Evolutionary conservation across 2,329 filamentous ascomycete species (phyloP), one percentile per base, ranked within the genome.

Genomic region (Pezizomycotina sp.): DNA sequence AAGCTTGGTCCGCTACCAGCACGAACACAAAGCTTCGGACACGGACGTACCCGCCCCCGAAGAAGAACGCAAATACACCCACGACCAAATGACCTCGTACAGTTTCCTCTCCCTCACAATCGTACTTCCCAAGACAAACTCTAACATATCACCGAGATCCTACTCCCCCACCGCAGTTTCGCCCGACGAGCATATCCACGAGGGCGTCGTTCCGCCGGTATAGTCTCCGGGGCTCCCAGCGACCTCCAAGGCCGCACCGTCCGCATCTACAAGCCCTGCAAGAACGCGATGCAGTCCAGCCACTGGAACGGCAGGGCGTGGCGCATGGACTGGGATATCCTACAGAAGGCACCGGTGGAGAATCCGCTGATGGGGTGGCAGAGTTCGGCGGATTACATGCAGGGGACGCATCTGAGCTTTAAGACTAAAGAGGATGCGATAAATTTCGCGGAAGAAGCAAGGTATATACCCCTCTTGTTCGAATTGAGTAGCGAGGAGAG

Each of bases 311-410:
- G 70, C 37, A 72, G 79, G 56, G 71, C 77, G 54, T 98, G 89
- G 89, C 77, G 84, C 32, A 91, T 98, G 83, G 89, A 98, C 59
- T 98, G 89, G 89, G 89, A 98, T 57, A 73, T 92, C 31, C 67
- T 95, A 20, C 62, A 68, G 52, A 93, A 91, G 64, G 89, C 89
- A 16, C 43, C 50, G 61, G 98, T 89, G 91, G 89, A 98, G 65
- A 98, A 98, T 62, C 81, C 78, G 29, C 62, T 98, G 57, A 98
- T 98, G 72, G 89, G 89, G 43, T 98, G 91, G 91, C 84, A 93
- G 58, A 95, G 86, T 15, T 91, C 83, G 12, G 86, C 69, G 37
- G 89, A 98, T 60, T 73, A 72, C 56, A 89, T 98, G 82, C 84
- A 98, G 60, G 86, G 83, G 54, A 92, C 83, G 31, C 71, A 83